A percentile compares a stretch with the other conserved stretches of the same genome.
Conservation (phyloP, 2,329 filamentous ascomycete genomes). For the Nothophoma quercina region DNA sequence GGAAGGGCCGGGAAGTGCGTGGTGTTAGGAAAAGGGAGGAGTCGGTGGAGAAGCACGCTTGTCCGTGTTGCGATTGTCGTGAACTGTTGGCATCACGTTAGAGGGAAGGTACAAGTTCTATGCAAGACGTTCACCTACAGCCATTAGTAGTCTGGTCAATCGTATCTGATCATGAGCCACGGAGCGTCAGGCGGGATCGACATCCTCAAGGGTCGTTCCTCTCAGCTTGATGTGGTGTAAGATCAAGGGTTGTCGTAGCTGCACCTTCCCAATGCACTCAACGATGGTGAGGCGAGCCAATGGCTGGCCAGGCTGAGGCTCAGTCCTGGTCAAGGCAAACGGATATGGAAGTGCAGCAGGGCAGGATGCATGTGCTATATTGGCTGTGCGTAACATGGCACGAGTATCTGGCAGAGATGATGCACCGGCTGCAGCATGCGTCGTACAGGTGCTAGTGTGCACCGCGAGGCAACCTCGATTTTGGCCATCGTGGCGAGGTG, state of each 20-base stretch:
- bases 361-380: constrained; percentile 28
- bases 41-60: not conserved
- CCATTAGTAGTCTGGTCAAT: not conserved
- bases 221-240: not conserved
- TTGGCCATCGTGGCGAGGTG: not conserved
- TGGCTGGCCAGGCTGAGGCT: not conserved
- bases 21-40: not conserved
- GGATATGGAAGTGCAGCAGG: constrained; percentile 7
- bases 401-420: constrained; percentile 12
- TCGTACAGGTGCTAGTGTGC: constrained; percentile 7
- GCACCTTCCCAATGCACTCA: not conserved
- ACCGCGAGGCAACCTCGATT: not conserved
- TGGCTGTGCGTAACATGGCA: constrained; percentile 35
- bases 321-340: not conserved
- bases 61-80: too few species aligned
- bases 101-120: constrained; percentile 1
- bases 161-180: not conserved
- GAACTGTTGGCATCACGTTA: not conserved
- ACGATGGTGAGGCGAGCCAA: not conserved
- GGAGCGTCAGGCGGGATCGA: not conserved
- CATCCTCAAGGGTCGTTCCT: too few species aligned
- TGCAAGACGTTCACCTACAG: too few species aligned
- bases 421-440: constrained; percentile 9
- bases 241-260: not conserved
- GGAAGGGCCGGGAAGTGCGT: not conserved